phyloP scores from a whole-genome alignment of 768 basidiomycete species.

The Rhizopogon rudus region DNA sequence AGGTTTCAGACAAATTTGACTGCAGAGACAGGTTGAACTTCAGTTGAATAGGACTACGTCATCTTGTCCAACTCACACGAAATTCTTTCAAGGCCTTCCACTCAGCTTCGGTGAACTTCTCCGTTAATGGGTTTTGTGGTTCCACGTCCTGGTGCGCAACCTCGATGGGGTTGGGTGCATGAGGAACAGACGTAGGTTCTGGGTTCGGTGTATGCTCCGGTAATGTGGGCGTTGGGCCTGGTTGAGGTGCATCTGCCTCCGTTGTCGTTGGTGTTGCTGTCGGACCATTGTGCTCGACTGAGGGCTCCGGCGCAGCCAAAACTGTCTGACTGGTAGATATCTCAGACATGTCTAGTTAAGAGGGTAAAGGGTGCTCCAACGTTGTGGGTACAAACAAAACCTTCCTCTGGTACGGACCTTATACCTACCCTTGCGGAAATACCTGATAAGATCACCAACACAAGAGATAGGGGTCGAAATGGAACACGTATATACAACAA shows the following conservation, averaged over 20 bases:
- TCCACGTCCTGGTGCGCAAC: constrained; percentile 31
- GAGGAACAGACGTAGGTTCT: not conserved
- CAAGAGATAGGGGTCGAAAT: no score
- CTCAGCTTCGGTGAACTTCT: constrained; percentile 65
- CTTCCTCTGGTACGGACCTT: not conserved
- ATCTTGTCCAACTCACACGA: constrained; percentile 39
- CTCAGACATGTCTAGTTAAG: not conserved
- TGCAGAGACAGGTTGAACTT: constrained; percentile 8
- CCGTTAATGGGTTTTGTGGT: constrained; percentile 65
- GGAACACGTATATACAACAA: not conserved
- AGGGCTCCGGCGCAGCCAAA: not conserved
- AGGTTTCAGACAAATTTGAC: constrained; percentile 44
- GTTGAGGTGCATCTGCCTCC: constrained; percentile 3
- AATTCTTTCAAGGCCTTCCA: constrained; percentile 68
- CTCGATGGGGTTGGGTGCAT: not conserved
- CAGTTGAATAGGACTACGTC: not conserved
- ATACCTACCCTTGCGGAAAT: not conserved
- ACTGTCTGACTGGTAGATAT: not conserved
- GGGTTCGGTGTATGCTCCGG: not conserved
- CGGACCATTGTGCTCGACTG: not conserved
- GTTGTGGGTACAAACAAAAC: not conserved
- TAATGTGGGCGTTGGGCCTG: constrained; percentile 2
- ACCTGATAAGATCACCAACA: not conserved
- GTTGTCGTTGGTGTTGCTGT: not conserved
- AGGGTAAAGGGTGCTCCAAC: not conserved